These are phyloP conservation scores for Metschnikowia cerradonensis DNA, from an alignment of 805 yeast species.

Conservation along the genomic window DNA sequence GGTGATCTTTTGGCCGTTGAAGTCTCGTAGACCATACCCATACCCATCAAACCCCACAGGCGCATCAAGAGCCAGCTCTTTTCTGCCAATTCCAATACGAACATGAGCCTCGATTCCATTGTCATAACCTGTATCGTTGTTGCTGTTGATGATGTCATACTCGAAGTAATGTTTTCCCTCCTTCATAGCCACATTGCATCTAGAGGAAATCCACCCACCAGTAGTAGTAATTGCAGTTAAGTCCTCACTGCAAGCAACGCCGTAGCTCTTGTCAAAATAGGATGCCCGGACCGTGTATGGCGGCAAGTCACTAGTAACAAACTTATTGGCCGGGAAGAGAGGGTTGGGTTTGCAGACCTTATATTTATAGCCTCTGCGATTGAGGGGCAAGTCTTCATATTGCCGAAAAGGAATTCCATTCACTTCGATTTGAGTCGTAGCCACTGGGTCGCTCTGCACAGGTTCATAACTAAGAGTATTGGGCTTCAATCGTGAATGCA, in stretches of 20 bases:
- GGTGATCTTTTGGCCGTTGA: conserved; percentile 70
- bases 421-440: conserved; percentile 12
- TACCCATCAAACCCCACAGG: conserved; percentile 96
- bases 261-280: conserved; percentile 67
- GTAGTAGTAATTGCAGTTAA: conserved; percentile 47
- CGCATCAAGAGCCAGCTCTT: conserved; percentile 87
- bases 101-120: conserved; percentile 49
- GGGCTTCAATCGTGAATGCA: conserved; percentile 36
- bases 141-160: conserved; percentile 51
- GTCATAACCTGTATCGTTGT: conserved; percentile 42
- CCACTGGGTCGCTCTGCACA: conserved; percentile 10
- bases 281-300: conserved; percentile 59
- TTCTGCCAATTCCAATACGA: conserved; percentile 75
- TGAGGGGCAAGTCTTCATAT: conserved; percentile 76
- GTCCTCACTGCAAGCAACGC: conserved; percentile 35
- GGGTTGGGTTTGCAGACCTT: conserved; percentile 74
- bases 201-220: conserved; percentile 75
- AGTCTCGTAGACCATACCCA: conserved; percentile 87
- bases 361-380: conserved; percentile 78
- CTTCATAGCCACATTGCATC: conserved; percentile 70
- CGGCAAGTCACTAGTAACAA: conserved; percentile 68
- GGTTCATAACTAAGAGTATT: conserved; percentile 24
- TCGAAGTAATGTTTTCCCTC: conserved; percentile 85
- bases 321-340: conserved; percentile 50
- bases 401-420: conserved; percentile 31